Base-by-base conservation (phyloP, 352 stramenopile genomes). In the Chrysophaeum taylorii region DNA sequence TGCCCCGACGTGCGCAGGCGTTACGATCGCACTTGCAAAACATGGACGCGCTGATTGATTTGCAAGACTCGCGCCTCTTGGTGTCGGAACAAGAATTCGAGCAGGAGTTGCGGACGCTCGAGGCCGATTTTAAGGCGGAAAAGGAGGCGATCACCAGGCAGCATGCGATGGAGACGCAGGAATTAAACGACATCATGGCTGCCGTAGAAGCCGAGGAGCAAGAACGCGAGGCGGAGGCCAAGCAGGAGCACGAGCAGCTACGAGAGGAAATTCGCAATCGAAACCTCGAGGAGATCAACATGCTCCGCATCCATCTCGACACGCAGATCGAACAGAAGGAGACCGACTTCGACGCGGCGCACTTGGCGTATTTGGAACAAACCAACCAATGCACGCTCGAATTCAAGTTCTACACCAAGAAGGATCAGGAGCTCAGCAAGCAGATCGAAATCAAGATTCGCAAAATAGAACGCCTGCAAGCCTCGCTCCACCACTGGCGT, bases 221-320 rank as follows among this genome's bases (percentile, higher is more conserved):
- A 38, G 79, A 83, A 48, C 69, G 73, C 35, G 76, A 82, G 29
- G 76, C 74, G 5, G 78, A 85, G 35, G 70, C 74, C 31, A 61
- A 70, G 42, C 75, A 82, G 43, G 80, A 82, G 72, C 77, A 83
- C 75, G 90, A 96, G 52, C 88, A 94, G 70, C 76, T 92, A 4
- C 83, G 88, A 15, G 90, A 96, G 70, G 91, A 96, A 72, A 94
- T 97, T 68, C 84, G 88, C 71, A 96, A 95, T 79, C 93, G 92
- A 68, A 96, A 96, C 79, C 70, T 95, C 23, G 92, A 97, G 70
- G 85, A 96, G 62, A 95, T 96, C 39, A 95, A 96, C 74, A 86
- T 94, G 29, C 74, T 97, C 33, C 81, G 89, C 25, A 94, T 94
- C 62, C 92, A 86, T 9, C 79, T 97, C 0, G 91, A 97, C 75